These are phyloP conservation scores for Nitzschia sp. DNA, from an alignment of 108 stramenopile species.

Conservation along the genomic window DNA sequence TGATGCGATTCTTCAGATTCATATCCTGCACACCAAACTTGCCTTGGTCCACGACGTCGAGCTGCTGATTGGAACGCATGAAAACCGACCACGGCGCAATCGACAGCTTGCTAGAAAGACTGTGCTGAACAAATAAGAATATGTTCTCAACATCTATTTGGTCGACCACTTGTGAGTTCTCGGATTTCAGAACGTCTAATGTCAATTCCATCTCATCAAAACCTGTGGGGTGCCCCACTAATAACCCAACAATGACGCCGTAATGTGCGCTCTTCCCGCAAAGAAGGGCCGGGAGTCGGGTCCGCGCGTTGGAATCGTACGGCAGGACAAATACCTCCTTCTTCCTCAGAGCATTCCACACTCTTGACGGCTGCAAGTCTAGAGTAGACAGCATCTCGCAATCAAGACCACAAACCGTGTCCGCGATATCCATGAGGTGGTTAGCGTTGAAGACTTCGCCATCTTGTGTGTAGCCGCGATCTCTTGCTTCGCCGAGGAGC, in stretches of 20 bases:
- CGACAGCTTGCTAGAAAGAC: conserved; percentile 30
- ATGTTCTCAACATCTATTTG: background rate
- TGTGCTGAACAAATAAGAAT: conserved; percentile 32
- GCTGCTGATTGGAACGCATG: conserved; percentile 24
- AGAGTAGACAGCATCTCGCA: conserved; percentile 10
- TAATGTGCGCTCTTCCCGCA: conserved; percentile 36
- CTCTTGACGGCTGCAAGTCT: background rate
- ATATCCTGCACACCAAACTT: conserved; percentile 16
- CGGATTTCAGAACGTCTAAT: background rate
- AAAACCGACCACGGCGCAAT: conserved; percentile 32
- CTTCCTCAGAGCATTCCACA: conserved; percentile 1
- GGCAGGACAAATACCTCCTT: conserved; percentile 33
- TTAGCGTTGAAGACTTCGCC: conserved; percentile 44
- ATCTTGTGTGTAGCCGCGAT: conserved; percentile 37
- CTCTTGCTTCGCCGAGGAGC: conserved; percentile 29
- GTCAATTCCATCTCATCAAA: background rate
- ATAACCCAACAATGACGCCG: conserved; percentile 41
- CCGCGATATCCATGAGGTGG: conserved; percentile 27
- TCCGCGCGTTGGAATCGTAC: conserved; percentile 43
- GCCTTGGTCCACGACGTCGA: conserved; percentile 24
- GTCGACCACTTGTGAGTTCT: background rate
- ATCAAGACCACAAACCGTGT: conserved; percentile 23
- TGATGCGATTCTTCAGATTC: conserved; percentile 23
- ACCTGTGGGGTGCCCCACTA: background rate
- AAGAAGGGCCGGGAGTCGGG: conserved; percentile 20